Base-by-base conservation (phyloP, 371 early-diverging fungal genomes). In the Rhizomucor pusillus region DNA sequence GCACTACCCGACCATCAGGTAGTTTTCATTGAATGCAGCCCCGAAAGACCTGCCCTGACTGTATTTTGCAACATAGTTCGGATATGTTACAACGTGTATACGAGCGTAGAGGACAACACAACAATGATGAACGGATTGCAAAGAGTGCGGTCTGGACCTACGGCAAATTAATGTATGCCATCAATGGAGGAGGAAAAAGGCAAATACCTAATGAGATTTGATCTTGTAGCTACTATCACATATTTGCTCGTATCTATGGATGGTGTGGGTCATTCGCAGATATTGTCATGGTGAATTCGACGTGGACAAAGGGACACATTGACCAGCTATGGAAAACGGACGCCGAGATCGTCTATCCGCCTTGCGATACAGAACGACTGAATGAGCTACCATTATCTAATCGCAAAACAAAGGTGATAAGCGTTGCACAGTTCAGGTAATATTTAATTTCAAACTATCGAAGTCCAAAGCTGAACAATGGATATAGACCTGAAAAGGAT, bases 1-100 rank as follows among this genome's bases (percentile, higher is more conserved):
- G 12, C 99, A 98, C 66, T 98, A 98, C 56, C 99, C 99, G 2
- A 87, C 90, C 3, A 92, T 98, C 51, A 93, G 88, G 87, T 87
- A 65, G 19, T 43, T 5, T 3, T 3, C 13, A 46, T 33, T 12
- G 2, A 25, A 37, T 37, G 14, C 37, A 37, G 11, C 11, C 11
- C 14, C 37, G n/a, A n/a, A n/a, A n/a, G n/a, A n/a, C n/a, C n/a
- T n/a, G n/a, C 6, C n/a, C 22, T 37, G 9, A n/a, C 14, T 1
- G n/a, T n/a, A 49, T 25, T 24, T 29, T n/a, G 51, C 29, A 29
- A 29, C 7, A 7, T 29, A 89, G 94, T 60, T 85, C 93, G n/a
- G 99, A 98, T 60, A 97, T 98, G 98, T 75, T 93, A 7, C 68
- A 80, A 3, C 83, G 80, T 33, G 92, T 98, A 3, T 75, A 84